A percentile compares a stretch with the other conserved stretches of the same genome.
Conservation (phyloP, 2,329 filamentous ascomycete species). For the Fusarium tanahbumbuense region DNA sequence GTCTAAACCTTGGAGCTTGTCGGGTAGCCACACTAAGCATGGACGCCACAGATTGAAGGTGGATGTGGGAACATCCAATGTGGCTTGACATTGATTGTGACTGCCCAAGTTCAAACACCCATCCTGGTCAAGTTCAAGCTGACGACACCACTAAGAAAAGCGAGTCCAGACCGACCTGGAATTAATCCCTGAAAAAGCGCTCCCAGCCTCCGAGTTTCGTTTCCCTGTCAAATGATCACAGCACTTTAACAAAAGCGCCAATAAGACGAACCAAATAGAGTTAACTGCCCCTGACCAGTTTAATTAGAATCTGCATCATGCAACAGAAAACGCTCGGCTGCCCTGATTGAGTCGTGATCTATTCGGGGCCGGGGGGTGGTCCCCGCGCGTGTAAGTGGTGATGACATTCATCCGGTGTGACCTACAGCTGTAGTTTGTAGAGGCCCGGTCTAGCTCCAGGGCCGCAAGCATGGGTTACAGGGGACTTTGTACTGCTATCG, state of each 20-base stretch:
- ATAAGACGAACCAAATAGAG: slow-evolving; percentile 23
- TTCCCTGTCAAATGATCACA: slow-evolving; percentile 28
- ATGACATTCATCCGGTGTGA: slow-evolving; percentile 33
- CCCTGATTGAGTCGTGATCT: slow-evolving; percentile 23
- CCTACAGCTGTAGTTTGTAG: slow-evolving; percentile 13
- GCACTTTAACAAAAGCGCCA: slow-evolving; percentile 21
- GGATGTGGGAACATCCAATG: neutral
- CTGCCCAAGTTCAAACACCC: neutral
- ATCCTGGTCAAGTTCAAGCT: slow-evolving; percentile 1
- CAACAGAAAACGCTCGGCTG: slow-evolving; percentile 26
- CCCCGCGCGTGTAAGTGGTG: slow-evolving; percentile 35
- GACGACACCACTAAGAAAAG: slow-evolving; percentile 12
- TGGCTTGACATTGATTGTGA: neutral
- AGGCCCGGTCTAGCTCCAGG: slow-evolving; percentile 35
- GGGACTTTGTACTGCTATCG: slow-evolving; percentile 31
- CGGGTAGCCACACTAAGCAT: slow-evolving; percentile 30
- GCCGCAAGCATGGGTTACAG: slow-evolving; percentile 25
- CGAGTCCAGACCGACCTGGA: slow-evolving; percentile 24
- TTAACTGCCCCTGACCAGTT: slow-evolving; percentile 27
- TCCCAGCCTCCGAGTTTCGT: slow-evolving; percentile 44
- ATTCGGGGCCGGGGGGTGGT: slow-evolving; percentile 21
- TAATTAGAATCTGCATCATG: slow-evolving; percentile 41
- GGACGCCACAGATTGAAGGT: slow-evolving; percentile 29
- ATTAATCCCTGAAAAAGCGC: slow-evolving; percentile 29
- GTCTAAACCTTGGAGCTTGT: slow-evolving; percentile 24